Base-by-base conservation (phyloP, 345 rosid species). In the Hirschfeldia incana region DNA sequence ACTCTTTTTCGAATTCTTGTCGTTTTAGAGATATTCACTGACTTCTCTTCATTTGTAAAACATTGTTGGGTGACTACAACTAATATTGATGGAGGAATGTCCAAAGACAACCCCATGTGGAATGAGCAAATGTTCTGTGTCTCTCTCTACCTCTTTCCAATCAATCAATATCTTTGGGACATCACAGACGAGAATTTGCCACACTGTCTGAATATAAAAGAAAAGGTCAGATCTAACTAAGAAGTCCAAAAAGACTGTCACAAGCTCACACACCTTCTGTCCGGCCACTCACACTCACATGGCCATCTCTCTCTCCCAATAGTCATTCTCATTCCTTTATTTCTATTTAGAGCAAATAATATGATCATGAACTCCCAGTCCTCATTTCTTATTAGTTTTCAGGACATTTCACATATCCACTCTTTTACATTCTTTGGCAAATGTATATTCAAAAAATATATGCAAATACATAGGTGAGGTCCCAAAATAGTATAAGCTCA, bases 251-350 rank as follows among this genome's bases (percentile, higher is more conserved):
- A 69, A 65, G 73, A 70, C 76, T 75, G 83, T 79, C 78, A 79
- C 70, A 73, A 74, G 82, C 82, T 74, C 78, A 80, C 80, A 75
- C 80, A 70, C 13, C 75, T 75, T 65, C 44, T 80, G 83, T 75
- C 78, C 2, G 64, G 55, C 67, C 76, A 70, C 76, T 75, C 65
- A 37, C 72, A 75, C 70, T 66, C 80, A 80, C 83, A 80, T 75
- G 83, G 73, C 73, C 64, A 42, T 74, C 75, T 53, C 65, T 68
- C 33, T 68, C 5, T 71, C 53, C 42, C 74, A 62, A 21, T 68
- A 49, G 60, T 66, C 12, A 17, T 11, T 66, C 53, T 37, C 44
- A 67, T 51, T 68, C 46, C 32, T 61, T 73, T 29, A 57, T 36
- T 66, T 66, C 73, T 72, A 66, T 42, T 58, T 32, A 65, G 16